Evolutionary conservation across 441 rosid genomes (phyloP).

Genomic region (Populus tomentosa): DNA sequence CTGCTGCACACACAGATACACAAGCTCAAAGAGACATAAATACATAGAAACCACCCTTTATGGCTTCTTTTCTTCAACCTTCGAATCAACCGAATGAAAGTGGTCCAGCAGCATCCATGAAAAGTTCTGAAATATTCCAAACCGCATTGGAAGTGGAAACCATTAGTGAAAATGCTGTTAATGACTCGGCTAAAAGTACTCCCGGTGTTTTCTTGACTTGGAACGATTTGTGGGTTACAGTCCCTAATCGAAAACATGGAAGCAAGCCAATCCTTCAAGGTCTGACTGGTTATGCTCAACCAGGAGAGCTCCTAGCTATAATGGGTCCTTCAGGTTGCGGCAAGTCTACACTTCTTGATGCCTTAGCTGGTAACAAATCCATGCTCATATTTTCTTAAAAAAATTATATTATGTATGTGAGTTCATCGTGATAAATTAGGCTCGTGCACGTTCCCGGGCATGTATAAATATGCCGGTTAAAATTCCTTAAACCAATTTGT

Average conservation of each 20-base stretch:
- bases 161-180: background rate
- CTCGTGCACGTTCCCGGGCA: background rate
- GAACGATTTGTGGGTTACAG: slow-evolving; percentile 40
- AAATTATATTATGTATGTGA: background rate
- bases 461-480: background rate
- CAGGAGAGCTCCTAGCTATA: slow-evolving; percentile 38
- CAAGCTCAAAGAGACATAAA: no score
- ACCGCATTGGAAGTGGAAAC: background rate
- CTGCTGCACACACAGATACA: background rate
- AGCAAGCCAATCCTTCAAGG: slow-evolving; percentile 25
- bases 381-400: background rate
- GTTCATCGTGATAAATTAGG: background rate
- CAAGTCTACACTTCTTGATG: slow-evolving; percentile 48
- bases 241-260: slow-evolving; percentile 14
- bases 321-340: slow-evolving; percentile 64
- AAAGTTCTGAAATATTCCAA: background rate
- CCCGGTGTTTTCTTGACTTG: slow-evolving; percentile 37
- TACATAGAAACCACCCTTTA: background rate
- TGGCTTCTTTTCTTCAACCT: background rate
- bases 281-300: slow-evolving; percentile 41
- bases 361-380: slow-evolving; percentile 34
- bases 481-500: background rate
- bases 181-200: background rate
- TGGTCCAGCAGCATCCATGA: background rate
- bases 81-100: background rate